Conservation (phyloP, 2,329 filamentous ascomycete species). For the Diaporthe longicolla region DNA sequence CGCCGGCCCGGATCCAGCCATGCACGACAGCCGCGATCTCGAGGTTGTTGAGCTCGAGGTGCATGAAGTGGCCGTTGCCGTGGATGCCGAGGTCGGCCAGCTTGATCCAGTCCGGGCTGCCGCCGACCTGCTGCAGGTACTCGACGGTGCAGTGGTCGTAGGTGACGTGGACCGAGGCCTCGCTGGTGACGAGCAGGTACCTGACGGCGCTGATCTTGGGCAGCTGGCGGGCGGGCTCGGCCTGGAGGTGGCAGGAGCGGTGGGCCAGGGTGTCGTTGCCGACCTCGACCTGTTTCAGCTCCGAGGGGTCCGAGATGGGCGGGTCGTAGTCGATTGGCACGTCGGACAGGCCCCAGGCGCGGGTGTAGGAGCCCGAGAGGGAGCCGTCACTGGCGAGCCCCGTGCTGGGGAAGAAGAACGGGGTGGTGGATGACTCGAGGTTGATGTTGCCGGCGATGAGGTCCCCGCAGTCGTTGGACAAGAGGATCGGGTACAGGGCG, state of each 20-base stretch:
- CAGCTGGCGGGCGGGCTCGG: constrained; percentile 54
- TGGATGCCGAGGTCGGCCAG: constrained; percentile 60
- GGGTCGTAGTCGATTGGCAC: constrained; percentile 50
- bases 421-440: constrained; percentile 50
- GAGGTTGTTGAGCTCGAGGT: constrained; percentile 61
- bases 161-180: constrained; percentile 64
- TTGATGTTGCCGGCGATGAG: constrained; percentile 50
- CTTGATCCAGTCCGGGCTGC: constrained; percentile 58
- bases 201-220: constrained; percentile 61
- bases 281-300: constrained; percentile 47
- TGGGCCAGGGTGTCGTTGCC: constrained; percentile 45
- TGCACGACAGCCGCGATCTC: constrained; percentile 41
- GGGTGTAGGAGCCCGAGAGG: constrained; percentile 34
- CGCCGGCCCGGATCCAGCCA: constrained; percentile 35
- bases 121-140: constrained; percentile 64
- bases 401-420: constrained; percentile 47
- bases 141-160: constrained; percentile 68
- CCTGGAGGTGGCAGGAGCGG: constrained; percentile 49
- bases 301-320: constrained; percentile 45
- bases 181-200: constrained; percentile 61
- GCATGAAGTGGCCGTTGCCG: constrained; percentile 66
- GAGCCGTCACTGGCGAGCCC: constrained; percentile 42
- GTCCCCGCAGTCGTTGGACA: constrained; percentile 48
- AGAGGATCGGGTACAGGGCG: constrained; percentile 47
- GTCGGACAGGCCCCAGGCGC: constrained; percentile 49